These are phyloP conservation scores for Cicer arietinum DNA, from an alignment of 306 rosid species.

Conservation along the genomic window DNA sequence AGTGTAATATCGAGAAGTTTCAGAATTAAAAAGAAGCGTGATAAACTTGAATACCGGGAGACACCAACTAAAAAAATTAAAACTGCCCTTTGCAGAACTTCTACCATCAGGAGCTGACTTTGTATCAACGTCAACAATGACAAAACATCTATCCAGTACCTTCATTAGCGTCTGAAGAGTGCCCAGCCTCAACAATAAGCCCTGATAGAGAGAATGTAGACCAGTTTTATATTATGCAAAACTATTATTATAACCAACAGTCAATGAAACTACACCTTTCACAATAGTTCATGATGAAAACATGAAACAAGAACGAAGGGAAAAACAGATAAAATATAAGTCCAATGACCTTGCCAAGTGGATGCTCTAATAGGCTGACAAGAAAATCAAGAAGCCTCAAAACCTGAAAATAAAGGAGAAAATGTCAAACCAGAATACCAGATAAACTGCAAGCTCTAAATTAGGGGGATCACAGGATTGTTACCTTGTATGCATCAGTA, in stretches of 20 bases:
- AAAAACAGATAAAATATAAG: slow-evolving; percentile 16
- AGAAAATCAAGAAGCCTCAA: slow-evolving; percentile 91
- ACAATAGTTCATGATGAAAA: slow-evolving; percentile 24
- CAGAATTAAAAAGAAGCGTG: slow-evolving; percentile 61
- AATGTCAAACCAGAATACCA: slow-evolving; percentile 39
- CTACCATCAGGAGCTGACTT: slow-evolving; percentile 59
- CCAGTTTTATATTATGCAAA: slow-evolving; percentile 13
- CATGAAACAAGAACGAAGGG: slow-evolving; percentile 29
- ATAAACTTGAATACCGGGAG: slow-evolving; percentile 83
- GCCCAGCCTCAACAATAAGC: slow-evolving; percentile 67
- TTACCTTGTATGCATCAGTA: slow-evolving; percentile 76
- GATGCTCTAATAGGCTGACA: slow-evolving; percentile 89
- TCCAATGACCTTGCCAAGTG: slow-evolving; percentile 74
- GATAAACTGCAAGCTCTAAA: slow-evolving; percentile 21
- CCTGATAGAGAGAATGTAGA: slow-evolving; percentile 55
- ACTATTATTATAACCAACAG: slow-evolving; percentile 1
- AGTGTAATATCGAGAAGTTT: slow-evolving; percentile 51
- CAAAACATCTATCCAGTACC: slow-evolving; percentile 68
- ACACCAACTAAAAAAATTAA: slow-evolving; percentile 66
- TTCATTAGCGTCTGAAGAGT: slow-evolving; percentile 62
- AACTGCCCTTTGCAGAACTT: slow-evolving; percentile 55
- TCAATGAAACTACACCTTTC: slow-evolving; percentile 16
- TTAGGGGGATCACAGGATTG: slow-evolving; percentile 29
- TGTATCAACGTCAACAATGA: slow-evolving; percentile 58
- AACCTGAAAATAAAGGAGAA: slow-evolving; percentile 61